Evolutionary conservation across 108 stramenopile species (phyloP), one percentile per base, ranked within the genome.

Genomic region (Cyclotella cryptica): DNA sequence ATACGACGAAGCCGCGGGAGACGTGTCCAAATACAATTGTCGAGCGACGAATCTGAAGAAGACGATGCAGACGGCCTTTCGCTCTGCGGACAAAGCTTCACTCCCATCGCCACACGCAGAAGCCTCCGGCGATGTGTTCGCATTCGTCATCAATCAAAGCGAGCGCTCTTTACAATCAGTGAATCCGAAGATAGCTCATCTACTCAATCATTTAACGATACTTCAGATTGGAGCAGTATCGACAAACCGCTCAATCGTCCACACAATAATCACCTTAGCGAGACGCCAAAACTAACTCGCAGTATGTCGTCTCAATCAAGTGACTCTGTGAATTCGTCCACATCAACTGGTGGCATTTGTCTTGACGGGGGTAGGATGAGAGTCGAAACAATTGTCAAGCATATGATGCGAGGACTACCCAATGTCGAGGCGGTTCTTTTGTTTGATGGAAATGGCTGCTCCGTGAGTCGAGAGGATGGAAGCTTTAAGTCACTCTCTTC

Each of bases 351-450:
- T 5, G 55, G 40, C n/a, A 27, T 9, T 47, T n/a, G 27, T 39
- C 28, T 72, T 19, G 59, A 45, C 11, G 59, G 21, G 9, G 59
- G 59, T 10, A 71, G 49, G 43, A 71, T 78, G 70, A 71, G 49
- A 66, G 49, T 71, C 30, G 70, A 70, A 71, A 51, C 69, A 15
- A 78, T 78, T 28, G 51, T 78, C 10, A 55, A 63, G 29, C 62
- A 71, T 41, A 5, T 78, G 14, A 62, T 63, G 21, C 53, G 46
- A 21, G 77, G 77, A 35, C 77, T 78, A 6, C 77, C 77, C 19
- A 60, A 64, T 27, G 77, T 78, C 0, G 77, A 69, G 15, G 63
- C 70, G 3, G 64, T 78, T 21, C 47, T 66, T 46, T 54, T 78
- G 22, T 54, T 28, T 19, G 76, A 69, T 62, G 76, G 40, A n/a